These are phyloP conservation scores for Nakaseomyces bracarensis DNA, from an alignment of 1,139 yeast species.

Conservation along the genomic window DNA sequence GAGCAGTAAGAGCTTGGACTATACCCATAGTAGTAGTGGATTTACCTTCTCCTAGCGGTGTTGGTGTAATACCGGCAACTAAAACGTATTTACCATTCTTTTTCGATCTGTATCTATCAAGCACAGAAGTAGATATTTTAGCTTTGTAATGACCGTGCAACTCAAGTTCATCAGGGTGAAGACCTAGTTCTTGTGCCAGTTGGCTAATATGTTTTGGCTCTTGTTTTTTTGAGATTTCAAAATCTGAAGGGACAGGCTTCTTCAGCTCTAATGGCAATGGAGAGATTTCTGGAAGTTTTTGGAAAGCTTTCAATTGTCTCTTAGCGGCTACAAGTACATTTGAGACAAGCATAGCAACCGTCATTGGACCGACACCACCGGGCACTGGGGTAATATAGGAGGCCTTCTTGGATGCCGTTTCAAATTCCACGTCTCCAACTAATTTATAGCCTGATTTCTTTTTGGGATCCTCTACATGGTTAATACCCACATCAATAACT, in stretches of 20 bases:
- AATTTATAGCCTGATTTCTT: constrained; percentile 58
- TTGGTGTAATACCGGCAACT: constrained; percentile 97
- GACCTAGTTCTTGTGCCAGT: constrained; percentile 80
- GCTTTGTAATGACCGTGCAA: constrained; percentile 86
- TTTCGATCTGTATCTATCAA: constrained; percentile 62
- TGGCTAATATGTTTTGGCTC: constrained; percentile 75
- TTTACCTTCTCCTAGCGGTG: constrained; percentile 98
- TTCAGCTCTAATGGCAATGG: constrained; percentile 59
- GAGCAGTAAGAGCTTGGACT: constrained; percentile 94
- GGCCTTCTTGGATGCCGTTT: constrained; percentile 47
- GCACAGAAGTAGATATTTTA: constrained; percentile 68
- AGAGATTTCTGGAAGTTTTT: constrained; percentile 26
- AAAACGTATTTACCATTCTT: constrained; percentile 82
- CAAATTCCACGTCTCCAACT: constrained; percentile 73
- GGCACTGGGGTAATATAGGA: constrained; percentile 88
- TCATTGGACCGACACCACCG: constrained; percentile 99
- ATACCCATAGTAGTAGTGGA: constrained; percentile 95
- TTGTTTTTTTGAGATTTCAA: constrained; percentile 85
- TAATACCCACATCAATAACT: constrained; percentile 74
- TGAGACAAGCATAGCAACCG: constrained; percentile 90
- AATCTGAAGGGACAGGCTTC: constrained; percentile 88
- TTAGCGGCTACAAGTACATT: constrained; percentile 83
- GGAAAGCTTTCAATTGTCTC: constrained; percentile 26
- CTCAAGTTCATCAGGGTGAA: constrained; percentile 74
- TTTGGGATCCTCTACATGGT: constrained; percentile 55